Evolutionary conservation across 1,284 basidiomycete species (phyloP), one percentile per base, ranked within the genome.

Genomic region (Afroboletus lepidellus): DNA sequence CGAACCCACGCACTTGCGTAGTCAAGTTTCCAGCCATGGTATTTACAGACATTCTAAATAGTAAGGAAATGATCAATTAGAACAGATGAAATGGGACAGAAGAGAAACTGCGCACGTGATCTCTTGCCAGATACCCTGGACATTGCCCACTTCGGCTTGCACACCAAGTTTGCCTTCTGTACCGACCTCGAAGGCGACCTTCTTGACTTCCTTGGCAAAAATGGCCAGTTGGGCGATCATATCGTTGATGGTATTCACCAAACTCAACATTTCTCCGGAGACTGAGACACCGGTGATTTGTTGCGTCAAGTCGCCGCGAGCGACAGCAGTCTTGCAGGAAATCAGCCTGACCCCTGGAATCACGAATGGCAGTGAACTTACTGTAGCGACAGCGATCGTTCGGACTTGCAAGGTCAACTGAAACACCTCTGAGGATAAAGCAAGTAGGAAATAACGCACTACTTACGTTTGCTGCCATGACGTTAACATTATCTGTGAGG

Each of bases 81-180:
- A 8, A 34, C 15, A 4, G 13, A 43, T 20, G 24, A 18, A 37
- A n/a, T 8, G 3, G 9, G 29, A 46, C 20, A 43, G 23, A 21
- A 41, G 29, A n/a, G 46, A 23, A 42, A 41, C 23, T 25, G 84
- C 92, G 58, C 74, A 96, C 85, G 96, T 99, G 70, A 99, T 98
- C 71, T 98, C 94, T 68, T 94, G 92, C 97, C 96, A 99, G 48
- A 94, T 97, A 48, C 96, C 97, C 67, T 98, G 92, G 32, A 98
- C 92, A 58, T 95, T 93, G 58, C 94, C 94, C 41, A 98, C 94
- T 69, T 98, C 93, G 18, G 97, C 96, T 66, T 98, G 96, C 0
- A 97, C 96, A 64, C 96, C 96, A 13, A 99, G 77, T 73, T 98
- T 98, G 37, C 95, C 95, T 67, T 98, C 93, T 6, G 94, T 96